phyloP scores from a whole-genome alignment of 345 rosid species.

The Alliaria petiolata region DNA sequence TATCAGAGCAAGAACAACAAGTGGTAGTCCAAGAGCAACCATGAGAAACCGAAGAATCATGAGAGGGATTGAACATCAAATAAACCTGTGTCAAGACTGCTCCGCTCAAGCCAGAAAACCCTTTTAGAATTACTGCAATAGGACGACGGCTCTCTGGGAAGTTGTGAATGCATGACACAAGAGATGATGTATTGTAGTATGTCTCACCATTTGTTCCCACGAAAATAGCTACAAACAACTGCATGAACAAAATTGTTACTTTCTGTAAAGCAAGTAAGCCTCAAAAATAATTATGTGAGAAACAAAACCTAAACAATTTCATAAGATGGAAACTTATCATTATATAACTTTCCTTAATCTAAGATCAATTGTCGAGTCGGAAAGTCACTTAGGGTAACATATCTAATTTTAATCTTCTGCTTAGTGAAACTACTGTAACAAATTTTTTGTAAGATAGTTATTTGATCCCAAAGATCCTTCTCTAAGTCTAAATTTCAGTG shows the following conservation, averaged over 20 bases:
- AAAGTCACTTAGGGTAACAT: background rate
- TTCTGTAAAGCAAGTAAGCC: background rate
- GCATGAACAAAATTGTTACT: constrained; percentile 24
- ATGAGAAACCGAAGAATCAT: constrained; percentile 67
- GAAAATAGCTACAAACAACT: constrained; percentile 68
- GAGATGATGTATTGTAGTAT: constrained; percentile 74
- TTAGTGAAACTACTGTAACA: background rate
- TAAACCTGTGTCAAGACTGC: constrained; percentile 84
- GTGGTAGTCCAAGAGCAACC: constrained; percentile 69
- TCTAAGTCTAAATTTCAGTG: background rate
- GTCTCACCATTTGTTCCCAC: constrained; percentile 89
- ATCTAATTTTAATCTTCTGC: background rate
- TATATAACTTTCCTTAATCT: background rate
- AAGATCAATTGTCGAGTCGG: background rate
- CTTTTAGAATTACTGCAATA: constrained; percentile 79
- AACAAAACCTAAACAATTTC: background rate
- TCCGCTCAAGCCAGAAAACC: constrained; percentile 91
- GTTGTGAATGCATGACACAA: constrained; percentile 84
- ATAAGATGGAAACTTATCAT: background rate
- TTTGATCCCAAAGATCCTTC: background rate
- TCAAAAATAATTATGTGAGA: background rate
- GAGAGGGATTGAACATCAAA: constrained; percentile 51
- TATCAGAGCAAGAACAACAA: constrained; percentile 57
- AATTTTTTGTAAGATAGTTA: background rate
- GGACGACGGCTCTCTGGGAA: constrained; percentile 83